Conservation (phyloP, 225 moss, liverwort and hornwort species). For the Bryoerythrophyllum caledonicum region DNA sequence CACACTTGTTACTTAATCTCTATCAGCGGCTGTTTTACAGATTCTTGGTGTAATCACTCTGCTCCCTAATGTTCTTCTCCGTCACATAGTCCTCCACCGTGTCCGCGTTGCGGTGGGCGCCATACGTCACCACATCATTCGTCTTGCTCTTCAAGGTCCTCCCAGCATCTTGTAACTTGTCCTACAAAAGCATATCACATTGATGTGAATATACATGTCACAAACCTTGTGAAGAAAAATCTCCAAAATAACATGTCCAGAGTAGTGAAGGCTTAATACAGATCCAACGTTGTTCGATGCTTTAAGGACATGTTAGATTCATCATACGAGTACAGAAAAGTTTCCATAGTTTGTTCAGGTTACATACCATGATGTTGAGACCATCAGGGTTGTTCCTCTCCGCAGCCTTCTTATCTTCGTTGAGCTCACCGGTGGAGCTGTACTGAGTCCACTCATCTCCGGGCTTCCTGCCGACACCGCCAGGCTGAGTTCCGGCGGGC, state of each 20-base stretch:
- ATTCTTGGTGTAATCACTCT: slow-evolving; percentile 32
- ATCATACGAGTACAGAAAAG: too few relatives aligned
- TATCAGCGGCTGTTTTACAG: background rate
- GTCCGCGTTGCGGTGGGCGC: slow-evolving; percentile 25
- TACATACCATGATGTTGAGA: slow-evolving; percentile 29
- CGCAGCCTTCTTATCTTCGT: slow-evolving; percentile 35
- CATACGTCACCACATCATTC: slow-evolving; percentile 21
- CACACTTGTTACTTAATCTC: background rate
- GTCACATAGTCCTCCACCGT: slow-evolving; percentile 17
- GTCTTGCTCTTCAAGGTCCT: slow-evolving; percentile 38
- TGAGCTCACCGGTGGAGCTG: slow-evolving; percentile 58
- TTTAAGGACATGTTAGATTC: too few relatives aligned
- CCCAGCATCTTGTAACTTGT: slow-evolving; percentile 30
- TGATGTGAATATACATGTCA: background rate
- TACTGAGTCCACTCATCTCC: slow-evolving; percentile 52
- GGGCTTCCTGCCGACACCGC: slow-evolving; percentile 49
- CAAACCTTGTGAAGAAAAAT: background rate
- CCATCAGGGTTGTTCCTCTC: slow-evolving; percentile 46
- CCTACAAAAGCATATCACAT: background rate
- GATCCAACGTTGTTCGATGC: too few relatives aligned
- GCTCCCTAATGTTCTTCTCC: slow-evolving; percentile 26
- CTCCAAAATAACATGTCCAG: background rate
- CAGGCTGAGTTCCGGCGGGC: slow-evolving; percentile 51
- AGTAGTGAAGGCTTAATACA: too few relatives aligned
- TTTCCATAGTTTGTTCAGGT: background rate